These are phyloP conservation scores for Venturia pyrina DNA, from an alignment of 2,329 filamentous ascomycete genomes.

Conservation along the genomic window DNA sequence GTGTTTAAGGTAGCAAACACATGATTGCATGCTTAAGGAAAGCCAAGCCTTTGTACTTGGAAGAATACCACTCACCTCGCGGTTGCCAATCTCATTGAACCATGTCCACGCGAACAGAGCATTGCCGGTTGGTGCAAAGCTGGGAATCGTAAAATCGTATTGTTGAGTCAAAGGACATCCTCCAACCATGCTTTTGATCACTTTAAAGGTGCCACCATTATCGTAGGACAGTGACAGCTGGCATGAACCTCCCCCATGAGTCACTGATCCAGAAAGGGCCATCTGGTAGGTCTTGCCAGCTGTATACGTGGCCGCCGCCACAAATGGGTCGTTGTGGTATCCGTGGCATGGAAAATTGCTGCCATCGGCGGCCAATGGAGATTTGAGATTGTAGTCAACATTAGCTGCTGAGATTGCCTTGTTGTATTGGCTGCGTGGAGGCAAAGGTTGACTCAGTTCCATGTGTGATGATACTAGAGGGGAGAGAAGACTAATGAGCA, in stretches of 20 bases:
- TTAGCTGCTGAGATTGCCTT: neutral
- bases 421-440: neutral
- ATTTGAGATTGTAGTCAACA: conserved; percentile 5
- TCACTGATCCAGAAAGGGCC: conserved; percentile 50
- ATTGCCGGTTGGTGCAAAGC: conserved; percentile 57
- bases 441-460: conserved; percentile 2
- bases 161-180: conserved; percentile 64
- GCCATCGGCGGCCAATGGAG: conserved; percentile 51
- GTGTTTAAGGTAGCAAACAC: too few species aligned
- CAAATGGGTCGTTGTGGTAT: conserved; percentile 6
- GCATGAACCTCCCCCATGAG: conserved; percentile 87
- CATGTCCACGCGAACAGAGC: conserved; percentile 84
- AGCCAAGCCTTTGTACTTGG: too few species aligned
- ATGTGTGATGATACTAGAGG: conserved; percentile 9
- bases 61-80: conserved; percentile 40
- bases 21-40: too few species aligned
- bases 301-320: conserved; percentile 31
- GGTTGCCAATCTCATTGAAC: conserved; percentile 87
- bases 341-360: conserved; percentile 66
- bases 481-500: neutral
- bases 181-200: conserved; percentile 79
- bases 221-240: conserved; percentile 83
- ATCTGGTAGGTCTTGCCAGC: conserved; percentile 55
- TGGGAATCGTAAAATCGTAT: conserved; percentile 62
- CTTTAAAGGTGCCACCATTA: conserved; percentile 63